Base-by-base conservation (phyloP, 371 early-diverging fungal genomes). In the Rhizopus microsporus region DNA sequence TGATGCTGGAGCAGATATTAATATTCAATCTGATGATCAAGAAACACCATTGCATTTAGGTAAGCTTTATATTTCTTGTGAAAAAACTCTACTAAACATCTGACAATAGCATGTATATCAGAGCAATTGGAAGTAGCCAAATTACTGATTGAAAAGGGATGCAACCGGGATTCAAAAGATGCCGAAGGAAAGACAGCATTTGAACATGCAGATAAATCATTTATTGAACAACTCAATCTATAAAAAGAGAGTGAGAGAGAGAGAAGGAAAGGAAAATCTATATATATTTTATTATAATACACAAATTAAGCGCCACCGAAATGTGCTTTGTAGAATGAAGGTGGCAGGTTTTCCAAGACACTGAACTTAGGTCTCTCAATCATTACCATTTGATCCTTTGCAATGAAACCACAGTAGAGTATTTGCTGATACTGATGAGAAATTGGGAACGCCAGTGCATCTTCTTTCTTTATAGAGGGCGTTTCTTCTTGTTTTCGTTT, bases 291-390 rank as follows among this genome's bases (percentile, higher is more conserved):
- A 17, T 13, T 31, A 15, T n/a, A 44, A 44, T 39, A 38, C 23
- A 43, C 49, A 40, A 53, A 42, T 75, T 77, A 86, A 52, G 83
- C 79, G 23, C 23, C 23, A 54, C 89, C 91, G 71, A 87, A 95
- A 71, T 86, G 86, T 70, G 92, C 84, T 64, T 88, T 86, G 77
- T 89, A 90, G 77, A 85, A 94, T 12, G 89, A 91, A 40, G 88
- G 85, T 40, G 93, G 94, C 60, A 96, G 62, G 42, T 81, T 83
- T 57, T 87, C 86, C 56, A 93, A 69, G 37, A 94, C 88, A 54
- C 85, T 84, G 65, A 88, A 75, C 66, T 87, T 84, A 12, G 95
- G 93, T 64, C 94, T 77, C 73, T 96, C 96, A 16, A 94, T 85
- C 43, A 90, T 87, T 0, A 91, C 87, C 78, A 94, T 75, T 57